A percentile compares a stretch with the other conserved stretches of the same genome.
phyloP scores from a whole-genome alignment of 768 basidiomycete genomes.

The Lactarius quietus region DNA sequence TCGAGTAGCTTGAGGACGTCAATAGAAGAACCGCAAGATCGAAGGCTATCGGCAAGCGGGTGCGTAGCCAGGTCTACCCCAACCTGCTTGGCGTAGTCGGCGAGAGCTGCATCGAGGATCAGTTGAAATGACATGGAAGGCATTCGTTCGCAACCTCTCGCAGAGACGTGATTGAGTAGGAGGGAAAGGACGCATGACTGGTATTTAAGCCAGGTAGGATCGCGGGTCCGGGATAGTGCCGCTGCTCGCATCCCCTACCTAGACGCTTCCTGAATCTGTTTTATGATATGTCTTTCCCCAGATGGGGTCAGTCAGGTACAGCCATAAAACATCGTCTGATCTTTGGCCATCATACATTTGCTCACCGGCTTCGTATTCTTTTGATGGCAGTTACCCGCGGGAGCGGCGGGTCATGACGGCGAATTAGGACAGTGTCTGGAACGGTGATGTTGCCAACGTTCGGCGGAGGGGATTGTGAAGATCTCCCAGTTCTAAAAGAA shows the following conservation, averaged over 20 bases:
- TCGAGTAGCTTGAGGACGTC: background rate
- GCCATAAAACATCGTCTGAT: too few relatives aligned
- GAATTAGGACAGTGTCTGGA: too few relatives aligned
- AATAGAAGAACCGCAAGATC: background rate
- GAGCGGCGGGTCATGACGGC: too few relatives aligned
- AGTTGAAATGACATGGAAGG: background rate
- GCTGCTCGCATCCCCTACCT: too few relatives aligned
- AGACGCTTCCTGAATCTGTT: too few relatives aligned
- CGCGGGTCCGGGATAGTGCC: too few relatives aligned
- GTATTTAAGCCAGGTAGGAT: background rate
- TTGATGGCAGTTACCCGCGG: too few relatives aligned
- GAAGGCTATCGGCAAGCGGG: background rate
- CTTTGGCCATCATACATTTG: background rate
- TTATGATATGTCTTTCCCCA: background rate
- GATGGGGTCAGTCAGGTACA: background rate
- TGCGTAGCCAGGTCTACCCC: background rate
- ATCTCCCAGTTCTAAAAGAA: background rate
- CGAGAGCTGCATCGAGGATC: background rate
- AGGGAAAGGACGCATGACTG: too few relatives aligned
- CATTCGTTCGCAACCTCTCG: background rate
- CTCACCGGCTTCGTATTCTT: too few relatives aligned
- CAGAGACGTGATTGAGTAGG: background rate
- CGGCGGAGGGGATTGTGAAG: too few relatives aligned
- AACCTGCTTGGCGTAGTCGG: background rate
- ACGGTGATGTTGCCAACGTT: background rate